phyloP scores from a whole-genome alignment of 2,329 filamentous ascomycete species.

The Alternaria sp. region DNA sequence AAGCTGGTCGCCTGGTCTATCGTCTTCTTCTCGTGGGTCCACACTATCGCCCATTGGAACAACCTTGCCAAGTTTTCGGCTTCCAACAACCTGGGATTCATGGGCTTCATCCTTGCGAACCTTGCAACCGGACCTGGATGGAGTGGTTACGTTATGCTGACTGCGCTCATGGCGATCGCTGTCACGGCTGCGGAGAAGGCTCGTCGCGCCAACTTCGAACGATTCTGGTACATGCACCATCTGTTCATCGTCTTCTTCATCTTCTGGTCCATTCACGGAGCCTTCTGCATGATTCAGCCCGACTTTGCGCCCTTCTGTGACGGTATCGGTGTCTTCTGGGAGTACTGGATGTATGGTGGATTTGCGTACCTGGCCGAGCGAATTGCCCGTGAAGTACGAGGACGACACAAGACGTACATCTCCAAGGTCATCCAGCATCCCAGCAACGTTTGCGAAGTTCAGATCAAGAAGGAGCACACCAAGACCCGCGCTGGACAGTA shows the following conservation, averaged over 20 bases:
- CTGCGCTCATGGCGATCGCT: constrained; percentile 78
- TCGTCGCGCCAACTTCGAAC: constrained; percentile 81
- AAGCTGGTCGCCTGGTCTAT: constrained; percentile 86
- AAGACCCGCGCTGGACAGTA: constrained; percentile 82
- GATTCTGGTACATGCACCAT: constrained; percentile 91
- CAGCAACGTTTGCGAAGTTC: constrained; percentile 87
- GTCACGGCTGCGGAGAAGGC: constrained; percentile 78
- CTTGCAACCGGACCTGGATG: constrained; percentile 81
- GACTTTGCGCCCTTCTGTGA: constrained; percentile 80
- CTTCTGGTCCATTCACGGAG: constrained; percentile 89
- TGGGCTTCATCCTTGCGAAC: constrained; percentile 78
- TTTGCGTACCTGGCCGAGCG: constrained; percentile 82
- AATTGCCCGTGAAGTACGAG: constrained; percentile 77
- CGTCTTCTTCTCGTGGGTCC: constrained; percentile 85
- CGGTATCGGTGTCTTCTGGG: constrained; percentile 82
- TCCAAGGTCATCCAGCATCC: constrained; percentile 90
- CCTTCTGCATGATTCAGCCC: constrained; percentile 89
- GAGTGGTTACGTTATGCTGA: constrained; percentile 85
- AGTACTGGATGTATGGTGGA: constrained; percentile 87
- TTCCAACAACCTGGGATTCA: constrained; percentile 77
- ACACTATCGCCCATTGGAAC: constrained; percentile 86
- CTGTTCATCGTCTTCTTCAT: constrained; percentile 88
- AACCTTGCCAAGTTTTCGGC: constrained; percentile 80
- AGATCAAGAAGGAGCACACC: constrained; percentile 89
- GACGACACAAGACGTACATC: constrained; percentile 82